A percentile compares a stretch with the other conserved stretches of the same genome.
phyloP scores from a whole-genome alignment of 1,139 yeast species.

The Protomyces pachydermus region DNA sequence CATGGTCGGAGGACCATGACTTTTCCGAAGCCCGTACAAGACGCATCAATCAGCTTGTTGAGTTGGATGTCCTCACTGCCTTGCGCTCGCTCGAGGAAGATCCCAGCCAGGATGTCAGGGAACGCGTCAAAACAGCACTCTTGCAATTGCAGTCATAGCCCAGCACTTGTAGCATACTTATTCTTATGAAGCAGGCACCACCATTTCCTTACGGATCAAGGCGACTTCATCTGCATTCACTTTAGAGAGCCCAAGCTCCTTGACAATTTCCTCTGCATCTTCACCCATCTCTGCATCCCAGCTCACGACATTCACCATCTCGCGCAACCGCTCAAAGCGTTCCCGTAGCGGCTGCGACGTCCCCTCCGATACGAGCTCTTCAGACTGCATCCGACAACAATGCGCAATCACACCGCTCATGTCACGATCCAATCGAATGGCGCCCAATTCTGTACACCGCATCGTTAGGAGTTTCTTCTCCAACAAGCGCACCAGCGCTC shows the following conservation, averaged over 20 bases:
- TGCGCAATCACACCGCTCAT: constrained; percentile 57
- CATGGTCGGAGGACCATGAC: constrained; percentile 46
- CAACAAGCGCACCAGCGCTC: constrained; percentile 47
- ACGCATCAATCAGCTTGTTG: constrained; percentile 36
- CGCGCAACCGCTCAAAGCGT: constrained; percentile 21
- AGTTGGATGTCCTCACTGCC: constrained; percentile 44
- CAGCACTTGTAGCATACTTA: too few species aligned
- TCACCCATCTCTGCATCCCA: constrained; percentile 13
- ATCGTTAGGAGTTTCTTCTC: constrained; percentile 66
- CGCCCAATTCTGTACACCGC: constrained; percentile 74
- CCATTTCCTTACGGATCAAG: constrained; percentile 23
- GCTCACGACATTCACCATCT: constrained; percentile 15
- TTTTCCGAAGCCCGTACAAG: constrained; percentile 29
- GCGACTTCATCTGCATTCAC: constrained; percentile 22
- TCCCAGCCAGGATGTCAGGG: constrained; percentile 46
- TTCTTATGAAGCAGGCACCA: background rate
- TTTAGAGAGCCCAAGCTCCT: background rate
- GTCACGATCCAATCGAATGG: constrained; percentile 78
- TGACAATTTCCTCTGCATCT: constrained; percentile 15
- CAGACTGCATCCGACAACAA: background rate
- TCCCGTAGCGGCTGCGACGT: constrained; percentile 2
- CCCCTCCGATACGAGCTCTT: background rate
- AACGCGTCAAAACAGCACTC: constrained; percentile 49
- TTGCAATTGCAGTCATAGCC: constrained; percentile 36
- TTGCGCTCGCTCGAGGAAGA: constrained; percentile 39